A percentile compares a stretch with the other conserved stretches of the same genome.
These are phyloP conservation scores for Zygosaccharomyces pseudorouxii DNA, from an alignment of 805 yeast species.

Conservation along the genomic window DNA sequence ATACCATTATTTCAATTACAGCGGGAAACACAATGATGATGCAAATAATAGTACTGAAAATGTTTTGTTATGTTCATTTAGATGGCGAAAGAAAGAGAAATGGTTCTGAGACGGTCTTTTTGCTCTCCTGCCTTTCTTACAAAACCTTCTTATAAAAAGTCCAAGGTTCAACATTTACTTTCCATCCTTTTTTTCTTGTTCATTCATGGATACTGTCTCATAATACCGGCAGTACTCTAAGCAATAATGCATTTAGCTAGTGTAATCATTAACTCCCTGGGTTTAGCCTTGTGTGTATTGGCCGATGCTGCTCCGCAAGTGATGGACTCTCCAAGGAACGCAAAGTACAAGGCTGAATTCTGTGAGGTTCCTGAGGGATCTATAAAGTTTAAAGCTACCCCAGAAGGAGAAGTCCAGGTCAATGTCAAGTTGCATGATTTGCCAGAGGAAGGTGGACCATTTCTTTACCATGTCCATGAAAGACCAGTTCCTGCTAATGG, in stretches of 20 bases:
- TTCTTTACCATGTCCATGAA: slow-evolving; percentile 65
- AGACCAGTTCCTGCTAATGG: slow-evolving; percentile 46
- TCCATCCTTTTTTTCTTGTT: too few species aligned
- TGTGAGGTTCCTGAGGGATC: slow-evolving; percentile 48
- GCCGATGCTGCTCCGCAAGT: slow-evolving; percentile 35
- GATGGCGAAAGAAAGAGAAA: too few species aligned
- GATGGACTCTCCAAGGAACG: slow-evolving; percentile 35
- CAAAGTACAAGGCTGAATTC: slow-evolving; percentile 48
- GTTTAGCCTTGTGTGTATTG: not conserved
- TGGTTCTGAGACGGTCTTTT: too few species aligned
- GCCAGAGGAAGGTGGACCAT: slow-evolving; percentile 64
- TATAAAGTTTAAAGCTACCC: slow-evolving; percentile 55
- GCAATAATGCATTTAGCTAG: not conserved
- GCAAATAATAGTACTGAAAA: too few species aligned
- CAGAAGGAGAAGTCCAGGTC: slow-evolving; percentile 53
- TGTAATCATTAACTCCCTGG: not conserved
- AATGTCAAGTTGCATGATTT: slow-evolving; percentile 67
- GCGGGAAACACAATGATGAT: too few species aligned
- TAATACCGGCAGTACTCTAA: not conserved
- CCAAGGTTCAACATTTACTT: too few species aligned
- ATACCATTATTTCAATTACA: too few species aligned
- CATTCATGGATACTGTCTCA: too few species aligned
- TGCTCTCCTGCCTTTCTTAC: too few species aligned
- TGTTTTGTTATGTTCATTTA: too few species aligned
- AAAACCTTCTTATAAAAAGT: too few species aligned